Base-by-base conservation (phyloP, 768 basidiomycete genomes). In the Macrolepiota dolichaula region DNA sequence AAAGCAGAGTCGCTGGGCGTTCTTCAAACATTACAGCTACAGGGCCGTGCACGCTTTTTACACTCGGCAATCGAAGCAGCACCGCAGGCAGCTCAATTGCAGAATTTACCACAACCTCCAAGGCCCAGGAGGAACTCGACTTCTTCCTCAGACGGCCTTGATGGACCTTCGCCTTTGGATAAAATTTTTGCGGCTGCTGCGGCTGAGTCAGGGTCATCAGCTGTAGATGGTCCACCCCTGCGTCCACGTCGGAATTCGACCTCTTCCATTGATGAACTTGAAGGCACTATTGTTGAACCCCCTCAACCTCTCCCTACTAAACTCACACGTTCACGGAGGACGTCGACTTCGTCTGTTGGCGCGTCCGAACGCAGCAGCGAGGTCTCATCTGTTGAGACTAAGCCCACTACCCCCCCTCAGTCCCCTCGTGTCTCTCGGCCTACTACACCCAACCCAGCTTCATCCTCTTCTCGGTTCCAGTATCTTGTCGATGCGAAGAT, bases 1-100 rank as follows among this genome's bases (percentile, higher is more conserved):
- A 65, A 72, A 7, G 73, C 75, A 51, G 80, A 71, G 69, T 79
- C 68, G 49, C 74, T 83, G n/a, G 78, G 85, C 32, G 85, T 91
- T 11, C 69, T 92, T 42, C 78, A 84, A 63, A 81, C 83, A 0
- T 83, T 91, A 4, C 85, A 88, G 63, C 73, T 84, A 7, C 87
- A 89, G 64, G 79, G 85, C 11, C 82, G 86, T 11, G 79, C 84
- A 11, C 79, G 59, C 22, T 61, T 61, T 35, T 27, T 78, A 1
- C 90, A 89, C 65, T 78, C 82, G 0, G 86, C 89, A 57, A 74
- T 79, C 1, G 67, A 74, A 22, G 66, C 66, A 5, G 71, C 70
- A 17, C 64, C 64, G 24, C 61, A 68, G 19, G 42, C 42, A 62
- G 64, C 66, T 49, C 57, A 52, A 1, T 37, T 17, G 19, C 52